These are phyloP conservation scores for Saccharomycopsis schoenii DNA, from an alignment of 805 yeast species.

Conservation along the genomic window DNA sequence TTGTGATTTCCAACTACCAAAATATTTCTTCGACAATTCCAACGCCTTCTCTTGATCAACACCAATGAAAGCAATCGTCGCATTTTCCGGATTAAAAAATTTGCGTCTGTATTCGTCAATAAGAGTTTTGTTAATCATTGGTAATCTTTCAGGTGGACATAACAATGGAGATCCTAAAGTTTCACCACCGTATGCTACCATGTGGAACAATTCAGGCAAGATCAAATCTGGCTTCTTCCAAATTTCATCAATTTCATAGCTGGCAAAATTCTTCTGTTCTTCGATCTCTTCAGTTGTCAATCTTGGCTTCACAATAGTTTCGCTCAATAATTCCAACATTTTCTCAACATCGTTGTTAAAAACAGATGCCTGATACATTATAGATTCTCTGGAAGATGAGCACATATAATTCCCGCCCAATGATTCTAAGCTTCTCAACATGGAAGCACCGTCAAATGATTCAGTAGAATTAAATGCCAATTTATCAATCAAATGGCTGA, in stretches of 20 bases:
- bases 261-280: conserved; percentile 64
- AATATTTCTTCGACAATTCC: conserved; percentile 46
- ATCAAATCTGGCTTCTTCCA: conserved; percentile 75
- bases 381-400: conserved; percentile 81
- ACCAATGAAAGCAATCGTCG: conserved; percentile 84
- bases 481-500: conserved; percentile 77
- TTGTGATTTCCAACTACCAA: conserved; percentile 50
- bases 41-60: conserved; percentile 62
- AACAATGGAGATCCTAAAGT: conserved; percentile 81
- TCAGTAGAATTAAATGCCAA: conserved; percentile 72
- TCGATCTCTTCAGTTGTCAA: conserved; percentile 59
- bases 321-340: conserved; percentile 68
- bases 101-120: conserved; percentile 40
- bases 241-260: conserved; percentile 76
- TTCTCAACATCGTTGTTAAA: conserved; percentile 75
- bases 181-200: conserved; percentile 60
- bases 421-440: conserved; percentile 65
- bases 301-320: conserved; percentile 66
- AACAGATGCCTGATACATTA: conserved; percentile 90
- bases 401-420: conserved; percentile 94
- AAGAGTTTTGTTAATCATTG: conserved; percentile 35
- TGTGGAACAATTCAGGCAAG: conserved; percentile 84
- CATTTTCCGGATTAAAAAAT: conserved; percentile 69
- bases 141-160: conserved; percentile 65
- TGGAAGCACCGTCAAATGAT: conserved; percentile 47